phyloP scores from a whole-genome alignment of 768 basidiomycete species.

The Epithele typhae region DNA sequence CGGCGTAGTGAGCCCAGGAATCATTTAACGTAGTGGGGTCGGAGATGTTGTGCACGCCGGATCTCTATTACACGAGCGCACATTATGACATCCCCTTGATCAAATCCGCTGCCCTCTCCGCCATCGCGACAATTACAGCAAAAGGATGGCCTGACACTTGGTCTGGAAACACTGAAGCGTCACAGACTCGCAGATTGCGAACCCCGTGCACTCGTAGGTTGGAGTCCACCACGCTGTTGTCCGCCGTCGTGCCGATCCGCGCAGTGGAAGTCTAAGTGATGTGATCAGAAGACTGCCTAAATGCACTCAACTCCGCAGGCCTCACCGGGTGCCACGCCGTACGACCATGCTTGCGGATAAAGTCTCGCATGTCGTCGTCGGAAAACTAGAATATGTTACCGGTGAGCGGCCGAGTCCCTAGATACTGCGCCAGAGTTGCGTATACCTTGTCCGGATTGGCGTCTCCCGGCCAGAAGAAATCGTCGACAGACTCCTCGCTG shows the following conservation, averaged over 20 bases:
- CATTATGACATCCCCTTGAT: too few species aligned
- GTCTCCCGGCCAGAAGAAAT: slow-evolving; percentile 14
- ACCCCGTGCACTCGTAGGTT: slow-evolving; percentile 39
- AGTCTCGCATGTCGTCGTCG: too few species aligned
- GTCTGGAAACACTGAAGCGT: slow-evolving; percentile 5
- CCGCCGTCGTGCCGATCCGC: slow-evolving; percentile 27
- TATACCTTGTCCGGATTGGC: slow-evolving; percentile 12
- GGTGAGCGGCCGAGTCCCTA: too few species aligned
- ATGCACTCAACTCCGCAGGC: too few species aligned
- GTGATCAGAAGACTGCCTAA: too few species aligned
- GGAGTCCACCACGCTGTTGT: slow-evolving; percentile 38
- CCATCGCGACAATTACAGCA: slow-evolving; percentile 12
- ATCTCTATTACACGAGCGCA: too few species aligned
- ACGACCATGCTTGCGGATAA: not conserved
- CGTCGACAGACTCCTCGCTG: not conserved
- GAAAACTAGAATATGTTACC: too few species aligned
- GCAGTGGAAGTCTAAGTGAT: slow-evolving; percentile 26
- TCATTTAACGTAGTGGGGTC: too few species aligned
- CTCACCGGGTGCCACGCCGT: too few species aligned
- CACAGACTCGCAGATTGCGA: slow-evolving; percentile 31
- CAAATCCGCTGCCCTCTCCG: slow-evolving; percentile 12
- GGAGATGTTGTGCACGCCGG: too few species aligned
- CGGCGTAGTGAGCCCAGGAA: too few species aligned
- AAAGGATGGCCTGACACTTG: slow-evolving; percentile 9
- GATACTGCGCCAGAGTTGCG: not conserved